These are phyloP conservation scores for Persicaria tinctoria DNA, from an alignment of 148 eudicot genomes.

Conservation along the genomic window DNA sequence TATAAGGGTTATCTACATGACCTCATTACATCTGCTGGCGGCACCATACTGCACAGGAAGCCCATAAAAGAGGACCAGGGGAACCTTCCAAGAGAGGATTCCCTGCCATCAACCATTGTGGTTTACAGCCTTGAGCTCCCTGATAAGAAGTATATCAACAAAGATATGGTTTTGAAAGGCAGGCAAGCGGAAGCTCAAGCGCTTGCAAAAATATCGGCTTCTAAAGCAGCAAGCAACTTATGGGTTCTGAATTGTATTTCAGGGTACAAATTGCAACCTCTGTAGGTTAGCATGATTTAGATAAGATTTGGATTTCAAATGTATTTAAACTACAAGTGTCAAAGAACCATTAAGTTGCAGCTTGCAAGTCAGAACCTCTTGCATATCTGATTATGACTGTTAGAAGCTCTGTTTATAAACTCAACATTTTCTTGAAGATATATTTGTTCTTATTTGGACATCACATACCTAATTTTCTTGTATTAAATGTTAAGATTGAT, in stretches of 20 bases:
- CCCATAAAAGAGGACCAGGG: slow-evolving; percentile 44
- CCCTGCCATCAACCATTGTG: slow-evolving; percentile 27
- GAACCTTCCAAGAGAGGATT: slow-evolving; percentile 2
- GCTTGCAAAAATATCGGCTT: slow-evolving; percentile 50
- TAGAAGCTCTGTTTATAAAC: too few species aligned
- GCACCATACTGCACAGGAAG: slow-evolving; percentile 64
- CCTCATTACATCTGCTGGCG: slow-evolving; percentile 77
- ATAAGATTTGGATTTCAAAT: slow-evolving; percentile 7
- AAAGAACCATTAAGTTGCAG: not conserved
- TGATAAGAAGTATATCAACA: slow-evolving; percentile 33
- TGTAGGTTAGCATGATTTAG: not conserved
- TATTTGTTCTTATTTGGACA: too few species aligned
- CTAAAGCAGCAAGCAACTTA: slow-evolving; percentile 47
- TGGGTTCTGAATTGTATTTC: slow-evolving; percentile 86
- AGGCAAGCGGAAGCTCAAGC: slow-evolving; percentile 65
- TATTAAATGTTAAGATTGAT: too few species aligned
- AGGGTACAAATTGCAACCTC: slow-evolving; percentile 49
- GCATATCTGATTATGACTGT: too few species aligned
- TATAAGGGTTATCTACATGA: slow-evolving; percentile 76
- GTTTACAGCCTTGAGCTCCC: slow-evolving; percentile 66
- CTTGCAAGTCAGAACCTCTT: too few species aligned
- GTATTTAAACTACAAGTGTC: not conserved
- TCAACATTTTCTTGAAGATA: too few species aligned
- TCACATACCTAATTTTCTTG: too few species aligned
- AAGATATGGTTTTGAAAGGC: slow-evolving; percentile 22